A percentile compares a stretch with the other conserved stretches of the same genome.
Evolutionary conservation across 2,329 filamentous ascomycete species (phyloP).

Genomic region (Aspergillus viridinutans): DNA sequence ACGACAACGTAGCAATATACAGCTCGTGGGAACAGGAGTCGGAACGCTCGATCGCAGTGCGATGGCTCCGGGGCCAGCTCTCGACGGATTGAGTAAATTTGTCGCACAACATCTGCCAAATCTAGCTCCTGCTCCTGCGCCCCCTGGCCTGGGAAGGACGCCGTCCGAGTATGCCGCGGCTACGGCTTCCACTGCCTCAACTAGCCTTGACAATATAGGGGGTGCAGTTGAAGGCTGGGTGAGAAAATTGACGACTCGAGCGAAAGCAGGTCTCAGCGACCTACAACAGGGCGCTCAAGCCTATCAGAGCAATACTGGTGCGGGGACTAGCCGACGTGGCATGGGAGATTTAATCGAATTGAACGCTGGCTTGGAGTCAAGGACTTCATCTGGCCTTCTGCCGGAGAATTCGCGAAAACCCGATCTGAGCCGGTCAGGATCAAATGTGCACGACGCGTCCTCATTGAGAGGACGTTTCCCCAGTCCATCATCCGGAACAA

Average conservation of each 20-base stretch:
- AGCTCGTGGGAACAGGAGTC: conserved; percentile 81
- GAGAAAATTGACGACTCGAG: conserved; percentile 64
- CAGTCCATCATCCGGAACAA: conserved; percentile 25
- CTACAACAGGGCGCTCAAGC: conserved; percentile 32
- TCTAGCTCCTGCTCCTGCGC: conserved; percentile 61
- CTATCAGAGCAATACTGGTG: conserved; percentile 17
- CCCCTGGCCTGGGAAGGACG: conserved; percentile 46
- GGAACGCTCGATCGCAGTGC: conserved; percentile 66
- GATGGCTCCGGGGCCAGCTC: conserved; percentile 63
- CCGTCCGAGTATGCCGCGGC: conserved; percentile 34
- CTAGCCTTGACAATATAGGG: conserved; percentile 72
- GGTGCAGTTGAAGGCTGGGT: conserved; percentile 89
- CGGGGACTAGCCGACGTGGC: conserved; percentile 24
- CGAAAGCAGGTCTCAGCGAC: conserved; percentile 37
- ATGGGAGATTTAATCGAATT: conserved; percentile 44
- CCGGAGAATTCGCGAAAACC: conserved; percentile 12
- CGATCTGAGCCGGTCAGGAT: conserved; percentile 13
- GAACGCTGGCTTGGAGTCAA: conserved; percentile 34
- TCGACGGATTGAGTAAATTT: conserved; percentile 79
- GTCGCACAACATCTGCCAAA: conserved; percentile 78
- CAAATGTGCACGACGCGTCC: conserved; percentile 13
- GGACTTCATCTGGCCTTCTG: conserved; percentile 17
- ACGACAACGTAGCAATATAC: conserved; percentile 43
- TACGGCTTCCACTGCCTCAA: conserved; percentile 30
- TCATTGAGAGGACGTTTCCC: conserved; percentile 24